A percentile compares a stretch with the other conserved stretches of the same genome.
Evolutionary conservation across 2,329 filamentous ascomycete species (phyloP).

Genomic region (Acephala macrosclerotiorum): DNA sequence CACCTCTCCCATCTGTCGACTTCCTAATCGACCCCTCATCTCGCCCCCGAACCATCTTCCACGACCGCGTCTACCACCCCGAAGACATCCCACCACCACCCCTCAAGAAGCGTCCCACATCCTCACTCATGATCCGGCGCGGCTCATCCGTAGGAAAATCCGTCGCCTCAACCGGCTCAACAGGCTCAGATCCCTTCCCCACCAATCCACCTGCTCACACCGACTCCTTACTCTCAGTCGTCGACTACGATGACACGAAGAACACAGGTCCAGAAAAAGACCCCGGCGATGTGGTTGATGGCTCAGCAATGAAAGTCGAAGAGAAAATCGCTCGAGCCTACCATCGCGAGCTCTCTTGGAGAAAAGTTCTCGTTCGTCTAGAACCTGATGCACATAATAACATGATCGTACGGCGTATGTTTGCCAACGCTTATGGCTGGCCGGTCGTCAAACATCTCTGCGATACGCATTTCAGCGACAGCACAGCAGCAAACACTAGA

Average conservation of each 20-base stretch:
- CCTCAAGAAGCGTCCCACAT: conserved; percentile 58
- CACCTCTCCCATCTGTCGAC: conserved; percentile 80
- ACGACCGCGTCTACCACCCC: conserved; percentile 94
- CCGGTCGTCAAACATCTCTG: conserved; percentile 94
- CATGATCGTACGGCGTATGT: conserved; percentile 95
- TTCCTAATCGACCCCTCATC: conserved; percentile 85
- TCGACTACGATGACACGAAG: conserved; percentile 60
- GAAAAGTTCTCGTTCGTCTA: conserved; percentile 93
- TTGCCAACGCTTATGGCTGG: conserved; percentile 97
- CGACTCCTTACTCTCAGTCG: conserved; percentile 51
- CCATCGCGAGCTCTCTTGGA: conserved; percentile 90
- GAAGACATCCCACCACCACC: conserved; percentile 89
- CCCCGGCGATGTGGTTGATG: conserved; percentile 59
- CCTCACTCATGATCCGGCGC: conserved; percentile 30
- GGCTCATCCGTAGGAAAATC: conserved; percentile 25
- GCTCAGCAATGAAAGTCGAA: conserved; percentile 84
- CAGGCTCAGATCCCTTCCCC: conserved; percentile 16
- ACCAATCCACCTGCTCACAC: conserved; percentile 48
- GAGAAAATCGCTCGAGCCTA: conserved; percentile 98
- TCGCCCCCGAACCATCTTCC: conserved; percentile 90
- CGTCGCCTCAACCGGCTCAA: background rate
- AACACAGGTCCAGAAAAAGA: conserved; percentile 56
- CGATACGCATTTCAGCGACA: conserved; percentile 91
- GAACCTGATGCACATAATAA: conserved; percentile 99
- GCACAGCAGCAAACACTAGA: conserved; percentile 66